Percentiles rank a stretch among this genome's conserved stretches.
Conservation (phyloP, 2,329 filamentous ascomycete genomes). For the Exophiala bonariae region DNA sequence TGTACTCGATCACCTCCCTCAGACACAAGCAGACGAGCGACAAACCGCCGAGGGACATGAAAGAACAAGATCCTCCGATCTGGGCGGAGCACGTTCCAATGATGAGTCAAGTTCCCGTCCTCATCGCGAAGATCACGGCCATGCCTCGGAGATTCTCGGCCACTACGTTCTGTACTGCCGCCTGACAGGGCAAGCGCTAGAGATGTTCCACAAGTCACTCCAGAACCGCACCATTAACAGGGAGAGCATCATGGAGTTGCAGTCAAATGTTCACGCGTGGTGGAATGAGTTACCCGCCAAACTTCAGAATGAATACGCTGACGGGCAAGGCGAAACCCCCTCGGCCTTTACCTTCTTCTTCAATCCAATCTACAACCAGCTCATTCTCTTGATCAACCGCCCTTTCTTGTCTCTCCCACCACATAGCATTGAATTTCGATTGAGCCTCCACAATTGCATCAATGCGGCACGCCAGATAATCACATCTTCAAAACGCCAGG, state of each 20-base stretch:
- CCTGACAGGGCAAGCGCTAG: slow-evolving; percentile 36
- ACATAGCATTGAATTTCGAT: slow-evolving; percentile 36
- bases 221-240: slow-evolving; percentile 35
- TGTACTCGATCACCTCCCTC: slow-evolving; percentile 11
- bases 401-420: slow-evolving; percentile 37
- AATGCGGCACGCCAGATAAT: slow-evolving; percentile 37
- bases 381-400: slow-evolving; percentile 38
- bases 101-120: no score
- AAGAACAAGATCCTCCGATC: not conserved
- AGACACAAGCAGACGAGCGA: not conserved
- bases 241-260: slow-evolving; percentile 34
- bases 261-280: slow-evolving; percentile 41
- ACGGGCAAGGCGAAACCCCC: slow-evolving; percentile 4
- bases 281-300: slow-evolving; percentile 35
- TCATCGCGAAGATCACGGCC: no score
- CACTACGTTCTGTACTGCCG: slow-evolving; percentile 39
- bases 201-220: slow-evolving; percentile 40
- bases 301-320: slow-evolving; percentile 12
- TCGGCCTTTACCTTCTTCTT: slow-evolving; percentile 33
- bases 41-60: not conserved
- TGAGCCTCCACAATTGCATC: slow-evolving; percentile 39
- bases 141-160: slow-evolving; percentile 26
- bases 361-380: slow-evolving; percentile 38
- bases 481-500: slow-evolving; percentile 32
- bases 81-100: not conserved